Percentiles rank a stretch among this genome's conserved stretches.
Conservation (phyloP, 176 grass and related monocot species). For the Chrysopogon serrulatus region DNA sequence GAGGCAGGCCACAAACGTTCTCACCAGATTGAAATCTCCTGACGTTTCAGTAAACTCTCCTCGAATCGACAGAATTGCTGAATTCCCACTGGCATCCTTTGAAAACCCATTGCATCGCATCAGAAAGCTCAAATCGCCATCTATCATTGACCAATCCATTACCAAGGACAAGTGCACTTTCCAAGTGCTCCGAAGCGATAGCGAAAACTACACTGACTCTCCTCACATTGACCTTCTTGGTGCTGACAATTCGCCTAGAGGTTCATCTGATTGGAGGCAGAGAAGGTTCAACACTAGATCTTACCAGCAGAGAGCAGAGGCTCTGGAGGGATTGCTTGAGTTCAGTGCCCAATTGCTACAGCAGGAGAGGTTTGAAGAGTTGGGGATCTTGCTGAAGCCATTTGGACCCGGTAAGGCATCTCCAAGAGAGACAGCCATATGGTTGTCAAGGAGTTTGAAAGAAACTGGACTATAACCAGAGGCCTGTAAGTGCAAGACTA, state of each 20-base stretch:
- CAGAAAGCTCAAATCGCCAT: conserved; percentile 21
- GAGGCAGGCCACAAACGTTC: conserved; percentile 9
- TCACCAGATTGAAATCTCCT: conserved; percentile 58
- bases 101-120: conserved; percentile 36
- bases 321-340: conserved; percentile 87
- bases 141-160: conserved; percentile 50
- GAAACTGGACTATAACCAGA: conserved; percentile 37
- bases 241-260: conserved; percentile 30
- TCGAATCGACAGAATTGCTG: conserved; percentile 81
- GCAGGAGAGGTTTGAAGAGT: conserved; percentile 79
- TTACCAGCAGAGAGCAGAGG: conserved; percentile 81
- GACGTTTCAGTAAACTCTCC: conserved; percentile 87
- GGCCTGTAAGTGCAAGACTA: conserved; percentile 10
- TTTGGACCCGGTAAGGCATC: conserved; percentile 85
- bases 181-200: conserved; percentile 53
- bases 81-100: conserved; percentile 74
- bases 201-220: conserved; percentile 6
- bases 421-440: conserved; percentile 93
- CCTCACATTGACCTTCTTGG: conserved; percentile 25
- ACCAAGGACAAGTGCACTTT: conserved; percentile 96
- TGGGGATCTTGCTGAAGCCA: conserved; percentile 76
- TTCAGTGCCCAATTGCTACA: conserved; percentile 92
- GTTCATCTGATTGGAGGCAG: conserved; percentile 63
- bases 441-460: conserved; percentile 93
- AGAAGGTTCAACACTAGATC: conserved; percentile 69